phyloP scores from a whole-genome alignment of 2,329 filamentous ascomycete species.

The Epichloe gansuensis region DNA sequence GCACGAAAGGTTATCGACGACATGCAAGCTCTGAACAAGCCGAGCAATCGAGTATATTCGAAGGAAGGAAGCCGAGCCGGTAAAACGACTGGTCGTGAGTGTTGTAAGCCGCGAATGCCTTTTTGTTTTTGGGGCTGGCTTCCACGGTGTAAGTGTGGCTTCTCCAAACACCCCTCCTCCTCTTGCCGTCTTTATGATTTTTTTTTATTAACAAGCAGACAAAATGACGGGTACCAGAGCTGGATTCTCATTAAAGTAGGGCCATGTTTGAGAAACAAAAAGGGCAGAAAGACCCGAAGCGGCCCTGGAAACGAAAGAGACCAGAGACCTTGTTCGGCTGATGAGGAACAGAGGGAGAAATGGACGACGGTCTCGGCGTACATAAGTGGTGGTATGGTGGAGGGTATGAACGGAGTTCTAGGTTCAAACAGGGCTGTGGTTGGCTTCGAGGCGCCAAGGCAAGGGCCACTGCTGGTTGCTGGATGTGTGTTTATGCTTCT shows the following conservation, averaged over 20 bases:
- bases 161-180: conserved; percentile 4
- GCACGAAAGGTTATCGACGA: background rate
- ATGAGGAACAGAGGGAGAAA: conserved; percentile 10
- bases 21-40: background rate
- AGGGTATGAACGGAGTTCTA: conserved; percentile 11
- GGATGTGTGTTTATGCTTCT: conserved; percentile 8
- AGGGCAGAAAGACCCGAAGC: conserved; percentile 5
- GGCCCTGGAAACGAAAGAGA: conserved; percentile 7
- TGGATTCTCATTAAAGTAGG: conserved; percentile 6
- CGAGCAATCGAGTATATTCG: background rate
- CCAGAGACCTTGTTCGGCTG: conserved; percentile 10
- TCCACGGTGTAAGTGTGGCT: conserved; percentile 4
- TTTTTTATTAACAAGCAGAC: background rate
- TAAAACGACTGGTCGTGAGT: background rate
- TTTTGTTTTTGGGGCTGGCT: background rate
- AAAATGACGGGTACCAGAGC: conserved; percentile 2
- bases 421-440: conserved; percentile 11
- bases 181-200: background rate
- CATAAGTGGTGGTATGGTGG: conserved; percentile 8
- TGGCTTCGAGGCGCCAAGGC: conserved; percentile 9
- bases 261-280: conserved; percentile 15
- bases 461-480: conserved; percentile 9
- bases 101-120: background rate
- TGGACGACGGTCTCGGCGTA: conserved; percentile 11
- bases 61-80: background rate